phyloP scores from a whole-genome alignment of 805 yeast species.

The Schwanniomyces polymorphus region DNA sequence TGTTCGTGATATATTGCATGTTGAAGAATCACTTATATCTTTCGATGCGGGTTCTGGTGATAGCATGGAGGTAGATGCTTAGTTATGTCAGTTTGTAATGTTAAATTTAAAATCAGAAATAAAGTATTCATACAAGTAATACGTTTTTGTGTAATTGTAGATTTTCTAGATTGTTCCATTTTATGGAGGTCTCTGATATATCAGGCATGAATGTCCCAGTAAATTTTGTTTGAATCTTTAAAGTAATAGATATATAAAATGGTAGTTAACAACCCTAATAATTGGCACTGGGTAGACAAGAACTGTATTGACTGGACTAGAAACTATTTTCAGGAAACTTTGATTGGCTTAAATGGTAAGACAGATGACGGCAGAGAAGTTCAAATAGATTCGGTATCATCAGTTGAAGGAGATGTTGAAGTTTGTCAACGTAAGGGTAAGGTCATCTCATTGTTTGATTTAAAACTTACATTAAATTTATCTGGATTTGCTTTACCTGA shows the following conservation, averaged over 20 bases:
- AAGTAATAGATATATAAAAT: slow-evolving; percentile 32
- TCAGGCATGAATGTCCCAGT: not conserved
- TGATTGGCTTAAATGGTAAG: slow-evolving; percentile 48
- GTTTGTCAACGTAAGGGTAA: slow-evolving; percentile 97
- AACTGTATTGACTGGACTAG: slow-evolving; percentile 93
- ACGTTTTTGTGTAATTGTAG: slow-evolving; percentile 1
- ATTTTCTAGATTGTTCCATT: slow-evolving; percentile 16
- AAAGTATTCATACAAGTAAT: not conserved
- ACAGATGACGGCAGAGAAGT: slow-evolving; percentile 31
- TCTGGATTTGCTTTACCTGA: slow-evolving; percentile 43
- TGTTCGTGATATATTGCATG: slow-evolving; percentile 63
- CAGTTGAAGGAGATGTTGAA: slow-evolving; percentile 93
- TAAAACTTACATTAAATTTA: slow-evolving; percentile 63
- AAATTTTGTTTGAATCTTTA: not conserved
- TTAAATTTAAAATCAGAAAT: not conserved
- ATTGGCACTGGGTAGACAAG: slow-evolving; percentile 99
- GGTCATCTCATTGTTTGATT: slow-evolving; percentile 86
- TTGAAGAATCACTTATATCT: slow-evolving; percentile 60
- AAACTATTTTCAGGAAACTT: slow-evolving; percentile 64
- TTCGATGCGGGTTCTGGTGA: slow-evolving; percentile 26
- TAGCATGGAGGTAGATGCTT: slow-evolving; percentile 46
- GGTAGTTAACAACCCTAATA: slow-evolving; percentile 96
- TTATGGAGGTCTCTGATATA: not conserved
- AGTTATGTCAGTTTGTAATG: slow-evolving; percentile 2
- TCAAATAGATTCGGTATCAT: slow-evolving; percentile 46